phyloP scores from a whole-genome alignment of 1,284 basidiomycete genomes.

The Ceratobasidium sp. region DNA sequence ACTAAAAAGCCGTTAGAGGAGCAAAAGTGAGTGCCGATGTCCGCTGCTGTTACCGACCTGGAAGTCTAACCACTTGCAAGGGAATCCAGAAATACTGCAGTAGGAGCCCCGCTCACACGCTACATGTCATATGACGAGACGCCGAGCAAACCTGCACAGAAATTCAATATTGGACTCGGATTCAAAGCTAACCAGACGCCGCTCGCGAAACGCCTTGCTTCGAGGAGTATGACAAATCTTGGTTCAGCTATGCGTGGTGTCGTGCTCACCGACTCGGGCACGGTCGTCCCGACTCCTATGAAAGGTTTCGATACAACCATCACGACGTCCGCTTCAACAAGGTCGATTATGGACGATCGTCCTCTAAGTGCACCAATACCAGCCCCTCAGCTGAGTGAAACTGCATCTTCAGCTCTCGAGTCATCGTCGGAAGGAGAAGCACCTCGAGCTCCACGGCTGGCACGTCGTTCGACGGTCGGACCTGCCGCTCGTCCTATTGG shows the following conservation, averaged over 20 bases:
- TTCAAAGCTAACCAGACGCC: conserved; percentile 37
- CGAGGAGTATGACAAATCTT: conserved; percentile 55
- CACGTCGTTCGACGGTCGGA: conserved; percentile 44
- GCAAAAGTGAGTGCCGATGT: conserved; percentile 41
- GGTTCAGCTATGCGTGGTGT: conserved; percentile 85
- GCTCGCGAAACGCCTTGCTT: conserved; percentile 44
- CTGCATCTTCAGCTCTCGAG: conserved; percentile 53
- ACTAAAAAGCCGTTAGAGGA: conserved; percentile 44
- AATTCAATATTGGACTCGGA: conserved; percentile 32
- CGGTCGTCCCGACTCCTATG: conserved; percentile 72
- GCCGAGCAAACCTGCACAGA: conserved; percentile 46
- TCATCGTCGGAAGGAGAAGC: conserved; percentile 42
- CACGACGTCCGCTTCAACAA: conserved; percentile 61
- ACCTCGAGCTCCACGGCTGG: conserved; percentile 17
- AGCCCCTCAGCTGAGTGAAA: conserved; percentile 13
- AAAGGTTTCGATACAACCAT: conserved; percentile 65
- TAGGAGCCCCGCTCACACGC: conserved; percentile 29
- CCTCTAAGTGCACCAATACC: conserved; percentile 3
- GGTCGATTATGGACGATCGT: conserved; percentile 69
- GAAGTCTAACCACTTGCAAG: conserved; percentile 14
- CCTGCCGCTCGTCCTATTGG: conserved; percentile 46
- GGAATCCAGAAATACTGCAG: conserved; percentile 42
- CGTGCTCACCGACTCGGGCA: conserved; percentile 76
- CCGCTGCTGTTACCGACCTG: not conserved
- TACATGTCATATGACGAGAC: conserved; percentile 44